Evolutionary conservation across 2,329 filamentous ascomycete species (phyloP), one percentile per base, ranked within the genome.

Genomic region (Colletotrichum sojae): DNA sequence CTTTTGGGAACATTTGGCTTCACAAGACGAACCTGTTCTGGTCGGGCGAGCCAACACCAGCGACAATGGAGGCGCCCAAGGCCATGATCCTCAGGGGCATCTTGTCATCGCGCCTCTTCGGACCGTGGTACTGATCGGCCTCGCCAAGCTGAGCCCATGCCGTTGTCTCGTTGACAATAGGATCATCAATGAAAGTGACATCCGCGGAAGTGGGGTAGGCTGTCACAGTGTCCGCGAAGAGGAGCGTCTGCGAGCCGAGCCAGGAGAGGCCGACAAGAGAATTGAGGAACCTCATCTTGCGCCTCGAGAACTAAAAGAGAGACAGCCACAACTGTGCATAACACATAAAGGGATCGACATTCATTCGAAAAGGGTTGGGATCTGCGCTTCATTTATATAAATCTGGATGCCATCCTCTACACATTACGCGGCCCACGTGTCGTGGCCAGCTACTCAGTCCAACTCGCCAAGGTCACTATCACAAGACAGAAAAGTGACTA

Each of bases 31-130:
- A 57, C 61, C 61, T 45, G 18, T 64, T 64, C 8, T 27, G 20
- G n/a, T 27, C 20, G 27, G 25, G 15, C 20, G 61, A 64, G 25
- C 53, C 52, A 22, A 57, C 61, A 0, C 53, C 61, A 25, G 25
- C 49, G 12, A 64, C 61, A 31, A 64, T 64, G 6, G 52, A 64
- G 18, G 61, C 61, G 31, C 61, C 61, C 20, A 64, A 45, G 4
- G 61, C 15, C 52, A 64, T 22, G 54, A 64, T 64, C 10, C 61
- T 22, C 25, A 64, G 53, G 39, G 43, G 40, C 4, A 22, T 27
- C 22, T 60, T 60, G 56, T 60, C 56, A 15, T 22, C 43, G 22
- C 39, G 15, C 55, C 40, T 55, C 22, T 25, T 25, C 22, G 22
- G 22, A 25, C 22, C 22, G 22, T 25, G 22, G 22, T 25, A 25